Evolutionary conservation across 768 basidiomycete genomes (phyloP).

Genomic region (Artomyces pyxidatus): DNA sequence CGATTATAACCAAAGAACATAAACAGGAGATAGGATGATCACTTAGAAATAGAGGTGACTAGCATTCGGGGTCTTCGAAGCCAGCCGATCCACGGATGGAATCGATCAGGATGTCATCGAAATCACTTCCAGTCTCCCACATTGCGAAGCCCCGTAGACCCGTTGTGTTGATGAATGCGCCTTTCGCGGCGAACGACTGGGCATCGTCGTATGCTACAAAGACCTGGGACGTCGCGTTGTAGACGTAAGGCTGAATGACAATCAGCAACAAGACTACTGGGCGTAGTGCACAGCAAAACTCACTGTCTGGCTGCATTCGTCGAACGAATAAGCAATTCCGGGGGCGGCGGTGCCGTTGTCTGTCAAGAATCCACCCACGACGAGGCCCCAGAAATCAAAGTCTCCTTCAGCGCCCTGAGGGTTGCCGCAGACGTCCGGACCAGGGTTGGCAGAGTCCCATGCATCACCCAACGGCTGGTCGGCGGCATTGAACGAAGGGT

Average conservation of each 20-base stretch:
- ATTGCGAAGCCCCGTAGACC: constrained; percentile 58
- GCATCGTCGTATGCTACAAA: constrained; percentile 64
- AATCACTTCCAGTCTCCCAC: constrained; percentile 68
- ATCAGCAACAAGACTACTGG: background rate
- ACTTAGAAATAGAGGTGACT: background rate
- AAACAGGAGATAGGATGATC: too few relatives aligned
- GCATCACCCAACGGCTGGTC: constrained; percentile 35
- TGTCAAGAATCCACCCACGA: constrained; percentile 5
- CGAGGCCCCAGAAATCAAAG: constrained; percentile 13
- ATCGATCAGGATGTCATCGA: constrained; percentile 48
- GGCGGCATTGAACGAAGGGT: constrained; percentile 41
- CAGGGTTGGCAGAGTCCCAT: constrained; percentile 20
- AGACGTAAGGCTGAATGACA: constrained; percentile 53
- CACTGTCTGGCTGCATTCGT: constrained; percentile 71
- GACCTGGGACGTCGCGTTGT: constrained; percentile 42
- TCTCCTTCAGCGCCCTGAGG: constrained; percentile 14
- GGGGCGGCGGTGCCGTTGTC: constrained; percentile 5
- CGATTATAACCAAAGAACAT: too few relatives aligned
- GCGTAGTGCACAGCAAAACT: constrained; percentile 16
- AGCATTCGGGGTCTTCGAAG: background rate
- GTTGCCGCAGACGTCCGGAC: constrained; percentile 28
- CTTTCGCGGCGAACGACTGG: constrained; percentile 53
- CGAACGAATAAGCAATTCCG: constrained; percentile 47
- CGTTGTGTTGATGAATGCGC: constrained; percentile 42
- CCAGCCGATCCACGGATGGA: constrained; percentile 32